Evolutionary conservation across 371 early-diverging fungal species (phyloP), one percentile per base, ranked within the genome.

Genomic region (Saksenaea vasiformis): DNA sequence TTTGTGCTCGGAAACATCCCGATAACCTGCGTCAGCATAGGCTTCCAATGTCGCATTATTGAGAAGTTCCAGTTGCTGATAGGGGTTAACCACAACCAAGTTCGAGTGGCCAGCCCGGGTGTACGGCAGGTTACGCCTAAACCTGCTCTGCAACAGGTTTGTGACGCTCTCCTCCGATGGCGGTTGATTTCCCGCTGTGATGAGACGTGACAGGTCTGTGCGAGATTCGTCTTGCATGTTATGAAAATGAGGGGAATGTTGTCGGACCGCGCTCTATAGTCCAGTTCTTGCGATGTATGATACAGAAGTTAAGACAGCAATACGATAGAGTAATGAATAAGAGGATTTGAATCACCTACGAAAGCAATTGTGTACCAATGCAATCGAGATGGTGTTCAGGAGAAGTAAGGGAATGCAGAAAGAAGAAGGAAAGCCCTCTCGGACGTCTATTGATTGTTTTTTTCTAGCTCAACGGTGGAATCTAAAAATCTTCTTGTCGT

Each of bases 21-120:
- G 69, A 61, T 86, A 86, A 24, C 84, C 83, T 43, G 67, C 68
- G 47, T 84, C 87, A 17, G 87, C 85, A 65, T 87, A 87, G 26
- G 81, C 71, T 60, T 77, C 71, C 9, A 82, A 66, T 9, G 82
- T 78, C 11, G 83, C 84, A 70, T 86, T 86, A 61, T 85, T 80
- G 37, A 81, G 62, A 28, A 78, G 72, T 51, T 79, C 84, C 56
- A 79, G 67, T 36, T 78, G 78, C 61, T 75, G 80, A 67, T 72
- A 83, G 36, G 89, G 87, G 68, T 87, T 87, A 55, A 90, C 73
- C 28, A 82, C 80, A 36, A 91, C 78, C 22, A 91, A 58, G 24
- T 76, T 82, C 19, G 84, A 79, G 41, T 79, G 66, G 4, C 89
- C 88, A 41, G 84, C 68, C 26, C 85, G 81, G 41, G 90, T 87